These are phyloP conservation scores for Termitomyces sp. DNA, from an alignment of 768 basidiomycete species.

Conservation along the genomic window DNA sequence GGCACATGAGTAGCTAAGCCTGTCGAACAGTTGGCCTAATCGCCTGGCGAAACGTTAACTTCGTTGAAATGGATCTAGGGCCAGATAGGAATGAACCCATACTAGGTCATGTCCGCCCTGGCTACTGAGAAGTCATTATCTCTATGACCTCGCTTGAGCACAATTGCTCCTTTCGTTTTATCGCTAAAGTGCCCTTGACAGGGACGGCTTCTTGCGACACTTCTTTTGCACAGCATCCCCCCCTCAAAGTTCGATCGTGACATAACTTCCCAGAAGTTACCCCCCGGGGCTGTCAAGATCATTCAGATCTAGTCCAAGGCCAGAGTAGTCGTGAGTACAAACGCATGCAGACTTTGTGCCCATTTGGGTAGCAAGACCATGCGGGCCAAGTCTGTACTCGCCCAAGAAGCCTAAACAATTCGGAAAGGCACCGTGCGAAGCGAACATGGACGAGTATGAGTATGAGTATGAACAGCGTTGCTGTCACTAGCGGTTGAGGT, in stretches of 20 bases:
- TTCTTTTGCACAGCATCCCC: constrained; percentile 17
- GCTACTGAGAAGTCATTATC: not conserved
- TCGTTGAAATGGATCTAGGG: constrained; percentile 1
- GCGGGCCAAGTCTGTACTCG: constrained; percentile 1
- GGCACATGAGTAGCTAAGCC: not conserved
- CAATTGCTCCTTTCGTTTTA: not conserved
- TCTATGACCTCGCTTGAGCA: not conserved
- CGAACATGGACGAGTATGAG: not conserved
- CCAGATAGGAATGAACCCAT: constrained; percentile 7
- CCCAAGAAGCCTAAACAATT: constrained; percentile 13
- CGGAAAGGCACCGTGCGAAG: constrained; percentile 1
- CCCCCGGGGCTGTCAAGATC: constrained; percentile 13
- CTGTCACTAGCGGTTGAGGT: constrained; percentile 6
- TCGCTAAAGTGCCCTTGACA: not conserved
- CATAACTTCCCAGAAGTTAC: not conserved
- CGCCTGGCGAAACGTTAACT: not conserved
- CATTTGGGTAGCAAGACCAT: constrained; percentile 10
- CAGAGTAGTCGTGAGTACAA: constrained; percentile 12
- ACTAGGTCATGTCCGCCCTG: constrained; percentile 4
- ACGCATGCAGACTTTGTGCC: constrained; percentile 12
- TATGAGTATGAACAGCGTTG: not conserved
- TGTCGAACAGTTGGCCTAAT: not conserved
- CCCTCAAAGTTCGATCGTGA: constrained; percentile 11
- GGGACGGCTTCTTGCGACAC: constrained; percentile 1
- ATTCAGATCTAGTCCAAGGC: constrained; percentile 12